Evolutionary conservation across 768 basidiomycete genomes (phyloP).

Genomic region (Boletales sp.): DNA sequence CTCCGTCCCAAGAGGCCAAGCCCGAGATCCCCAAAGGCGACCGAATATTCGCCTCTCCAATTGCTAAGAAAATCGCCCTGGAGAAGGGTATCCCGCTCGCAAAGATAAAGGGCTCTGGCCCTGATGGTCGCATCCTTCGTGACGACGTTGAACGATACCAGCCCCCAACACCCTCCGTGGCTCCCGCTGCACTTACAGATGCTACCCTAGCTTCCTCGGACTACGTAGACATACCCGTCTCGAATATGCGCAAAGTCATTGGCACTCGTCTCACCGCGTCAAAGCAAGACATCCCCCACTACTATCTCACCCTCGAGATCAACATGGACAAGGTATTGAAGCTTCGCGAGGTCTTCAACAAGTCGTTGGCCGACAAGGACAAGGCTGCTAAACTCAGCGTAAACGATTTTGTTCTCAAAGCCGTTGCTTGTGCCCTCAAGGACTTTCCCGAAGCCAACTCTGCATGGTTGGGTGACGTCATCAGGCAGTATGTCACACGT

Average conservation of each 20-base stretch:
- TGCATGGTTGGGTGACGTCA: slow-evolving; percentile 94
- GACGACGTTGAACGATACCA: slow-evolving; percentile 93
- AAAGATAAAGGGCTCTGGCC: slow-evolving; percentile 90
- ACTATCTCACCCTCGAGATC: slow-evolving; percentile 92
- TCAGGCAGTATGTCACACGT: slow-evolving; percentile 72
- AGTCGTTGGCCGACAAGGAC: slow-evolving; percentile 78
- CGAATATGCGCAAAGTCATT: slow-evolving; percentile 94
- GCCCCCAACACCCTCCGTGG: slow-evolving; percentile 42
- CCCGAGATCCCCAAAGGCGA: slow-evolving; percentile 61
- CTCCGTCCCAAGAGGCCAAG: slow-evolving; percentile 41
- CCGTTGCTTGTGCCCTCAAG: slow-evolving; percentile 80
- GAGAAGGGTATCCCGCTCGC: slow-evolving; percentile 89
- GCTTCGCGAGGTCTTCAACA: slow-evolving; percentile 95
- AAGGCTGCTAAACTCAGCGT: slow-evolving; percentile 92
- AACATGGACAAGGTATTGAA: slow-evolving; percentile 96
- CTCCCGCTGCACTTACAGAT: slow-evolving; percentile 42
- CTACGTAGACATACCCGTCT: slow-evolving; percentile 86
- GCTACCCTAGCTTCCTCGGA: slow-evolving; percentile 56
- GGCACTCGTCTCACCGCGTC: slow-evolving; percentile 87
- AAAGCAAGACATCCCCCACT: slow-evolving; percentile 94
- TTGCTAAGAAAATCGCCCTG: slow-evolving; percentile 95
- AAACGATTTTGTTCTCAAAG: slow-evolving; percentile 98
- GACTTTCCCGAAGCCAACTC: slow-evolving; percentile 99
- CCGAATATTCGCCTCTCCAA: slow-evolving; percentile 90
- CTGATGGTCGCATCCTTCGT: slow-evolving; percentile 89